Conservation (phyloP, 2,329 filamentous ascomycete species). For the Pestalotiopsis sp. region DNA sequence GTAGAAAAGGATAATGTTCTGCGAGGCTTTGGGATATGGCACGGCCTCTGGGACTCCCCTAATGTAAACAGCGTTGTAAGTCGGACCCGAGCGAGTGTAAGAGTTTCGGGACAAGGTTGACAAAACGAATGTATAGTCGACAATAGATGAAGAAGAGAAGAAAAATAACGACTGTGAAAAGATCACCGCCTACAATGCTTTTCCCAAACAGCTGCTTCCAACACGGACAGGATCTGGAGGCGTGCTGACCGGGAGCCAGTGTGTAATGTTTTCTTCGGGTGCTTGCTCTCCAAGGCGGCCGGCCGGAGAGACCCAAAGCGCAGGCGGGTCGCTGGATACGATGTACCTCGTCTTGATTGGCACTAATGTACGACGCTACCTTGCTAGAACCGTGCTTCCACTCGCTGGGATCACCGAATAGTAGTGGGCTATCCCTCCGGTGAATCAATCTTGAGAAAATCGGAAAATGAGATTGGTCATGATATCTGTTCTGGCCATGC, state of each 20-base stretch:
- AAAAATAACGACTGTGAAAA: slow-evolving; percentile 2
- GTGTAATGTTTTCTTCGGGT: slow-evolving; percentile 15
- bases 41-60: neutral
- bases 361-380: slow-evolving; percentile 2
- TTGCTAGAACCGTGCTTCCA: neutral
- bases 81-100: slow-evolving; percentile 9
- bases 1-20: neutral
- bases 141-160: neutral
- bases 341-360: slow-evolving; percentile 14
- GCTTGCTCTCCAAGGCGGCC: slow-evolving; percentile 18
- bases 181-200: slow-evolving; percentile 6
- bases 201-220: slow-evolving; percentile 3
- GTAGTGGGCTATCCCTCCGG: neutral
- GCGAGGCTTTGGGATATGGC: neutral
- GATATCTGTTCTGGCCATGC: neutral
- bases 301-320: slow-evolving; percentile 16
- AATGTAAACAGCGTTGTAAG: neutral
- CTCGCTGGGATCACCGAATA: neutral
- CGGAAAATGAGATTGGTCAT: neutral
- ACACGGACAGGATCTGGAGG: slow-evolving; percentile 1
- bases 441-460: neutral
- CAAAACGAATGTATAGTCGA: slow-evolving; percentile 13
- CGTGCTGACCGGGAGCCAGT: slow-evolving; percentile 15
- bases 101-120: slow-evolving; percentile 4
- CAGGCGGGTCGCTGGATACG: slow-evolving; percentile 21